Evolutionary conservation across 2,329 filamentous ascomycete genomes (phyloP).

Genomic region (Beauveria rudraprayagi): DNA sequence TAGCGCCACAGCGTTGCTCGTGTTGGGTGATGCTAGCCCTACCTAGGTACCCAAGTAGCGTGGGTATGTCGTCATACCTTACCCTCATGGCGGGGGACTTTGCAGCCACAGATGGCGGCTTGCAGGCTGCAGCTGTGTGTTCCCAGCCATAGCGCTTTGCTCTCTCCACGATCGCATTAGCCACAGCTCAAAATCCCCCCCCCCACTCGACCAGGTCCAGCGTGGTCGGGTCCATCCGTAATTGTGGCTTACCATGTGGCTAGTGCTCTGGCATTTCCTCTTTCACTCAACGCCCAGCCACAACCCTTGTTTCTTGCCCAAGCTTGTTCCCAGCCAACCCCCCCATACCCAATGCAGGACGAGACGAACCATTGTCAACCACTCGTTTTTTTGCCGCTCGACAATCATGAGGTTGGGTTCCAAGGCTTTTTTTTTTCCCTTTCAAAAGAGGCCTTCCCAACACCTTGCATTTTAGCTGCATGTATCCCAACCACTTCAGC

Average conservation of each 20-base stretch:
- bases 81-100: background rate
- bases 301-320: background rate
- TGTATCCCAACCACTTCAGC: background rate
- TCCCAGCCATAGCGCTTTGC: background rate
- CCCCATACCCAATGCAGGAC: too few relatives aligned
- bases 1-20: slow-evolving; percentile 1
- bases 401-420: slow-evolving; percentile 1
- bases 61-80: background rate
- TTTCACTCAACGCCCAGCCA: background rate
- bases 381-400: background rate
- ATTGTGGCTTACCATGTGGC: background rate
- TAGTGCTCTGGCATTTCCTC: background rate
- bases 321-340: background rate
- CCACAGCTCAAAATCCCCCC: background rate
- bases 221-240: background rate
- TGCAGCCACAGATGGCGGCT: background rate
- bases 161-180: background rate
- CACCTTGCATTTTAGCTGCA: background rate
- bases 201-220: background rate
- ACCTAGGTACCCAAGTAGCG: background rate
- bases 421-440: background rate
- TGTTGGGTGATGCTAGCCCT: too few relatives aligned
- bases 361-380: background rate
- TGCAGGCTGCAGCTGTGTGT: background rate
- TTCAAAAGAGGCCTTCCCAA: background rate